Base-by-base conservation (phyloP, 257 asterid species). In the Oldenlandia corymbosa region DNA sequence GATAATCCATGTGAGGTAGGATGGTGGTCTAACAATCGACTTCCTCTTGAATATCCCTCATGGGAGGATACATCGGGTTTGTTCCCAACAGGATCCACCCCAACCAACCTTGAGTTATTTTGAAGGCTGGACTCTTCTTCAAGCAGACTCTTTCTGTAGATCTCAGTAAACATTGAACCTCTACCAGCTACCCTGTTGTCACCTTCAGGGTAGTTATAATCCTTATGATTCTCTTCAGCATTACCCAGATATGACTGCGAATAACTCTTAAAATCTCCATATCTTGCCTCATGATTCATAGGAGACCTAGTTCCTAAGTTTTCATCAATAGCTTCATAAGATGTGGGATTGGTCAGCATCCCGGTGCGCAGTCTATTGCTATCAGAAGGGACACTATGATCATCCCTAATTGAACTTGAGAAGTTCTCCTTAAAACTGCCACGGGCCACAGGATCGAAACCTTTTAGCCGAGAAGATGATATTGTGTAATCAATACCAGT, bases 111-210 rank as follows among this genome's bases (percentile, higher is more conserved):
- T 41, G 76, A 73, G 27, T 48, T 36, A 68, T 67, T 75, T 34
- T 48, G 76, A 57, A 50, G 71, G 68, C 59, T 57, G 73, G 76
- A 73, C 42, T 76, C 81, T 63, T 78, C 85, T 68, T 73, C 85
- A 39, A 68, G 60, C 49, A 28, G 66, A 26, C 32, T 64, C 56
- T 60, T 74, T 42, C 71, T 69, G 67, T 58, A 62, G 27, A 55
- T 55, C 36, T 67, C 81, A 66, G 70, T 47, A 63, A 71, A 51
- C 66, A 76, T 64, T n/a, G 56, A 57, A 72, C 41, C 39, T 50
- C 43, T 60, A 54, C 64, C 64, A 68, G 61, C 72, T 52, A 57
- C 64, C 39, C 39, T 34, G 39, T n/a, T 45, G 26, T 64, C 76
- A 68, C 43, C 70, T 74, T 70, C 72, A 32, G 80, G 54, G 73